A percentile compares a stretch with the other conserved stretches of the same genome.
Conservation (phyloP, 73 alveolate genomes). For the Tetrahymena elliotti region DNA sequence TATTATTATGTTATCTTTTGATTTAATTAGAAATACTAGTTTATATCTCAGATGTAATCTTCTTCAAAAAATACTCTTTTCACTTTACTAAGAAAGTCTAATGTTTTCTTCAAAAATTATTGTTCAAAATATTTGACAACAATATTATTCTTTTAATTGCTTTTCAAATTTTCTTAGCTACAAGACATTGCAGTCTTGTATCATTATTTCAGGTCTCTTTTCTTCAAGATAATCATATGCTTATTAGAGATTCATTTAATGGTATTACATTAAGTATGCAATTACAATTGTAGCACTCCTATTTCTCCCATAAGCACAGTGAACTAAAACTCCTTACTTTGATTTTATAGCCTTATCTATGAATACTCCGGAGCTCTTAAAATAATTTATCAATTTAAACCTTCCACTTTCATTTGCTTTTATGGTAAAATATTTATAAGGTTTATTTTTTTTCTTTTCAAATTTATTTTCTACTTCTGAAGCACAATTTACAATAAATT, state of each 20-base stretch:
- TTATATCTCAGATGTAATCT: neutral
- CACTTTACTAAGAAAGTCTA: neutral
- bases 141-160: neutral
- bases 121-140: neutral
- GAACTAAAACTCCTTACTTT: neutral
- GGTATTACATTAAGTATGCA: neutral
- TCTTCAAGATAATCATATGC: neutral
- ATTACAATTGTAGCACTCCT: neutral
- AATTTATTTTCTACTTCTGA: neutral
- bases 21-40: no score
- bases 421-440: neutral
- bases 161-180: neutral
- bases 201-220: neutral
- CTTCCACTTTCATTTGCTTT: neutral
- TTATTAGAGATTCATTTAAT: neutral
- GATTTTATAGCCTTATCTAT: neutral
- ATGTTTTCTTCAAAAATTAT: neutral
- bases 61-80: neutral
- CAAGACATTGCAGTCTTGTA: neutral
- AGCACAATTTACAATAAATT: neutral
- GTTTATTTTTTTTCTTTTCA: neutral
- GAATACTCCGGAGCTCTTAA: neutral
- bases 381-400: neutral
- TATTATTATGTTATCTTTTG: no score
- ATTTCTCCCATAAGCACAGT: neutral